A percentile compares a stretch with the other conserved stretches of the same genome.
phyloP scores from a whole-genome alignment of 257 asterid genomes.

The Solanum piurae region DNA sequence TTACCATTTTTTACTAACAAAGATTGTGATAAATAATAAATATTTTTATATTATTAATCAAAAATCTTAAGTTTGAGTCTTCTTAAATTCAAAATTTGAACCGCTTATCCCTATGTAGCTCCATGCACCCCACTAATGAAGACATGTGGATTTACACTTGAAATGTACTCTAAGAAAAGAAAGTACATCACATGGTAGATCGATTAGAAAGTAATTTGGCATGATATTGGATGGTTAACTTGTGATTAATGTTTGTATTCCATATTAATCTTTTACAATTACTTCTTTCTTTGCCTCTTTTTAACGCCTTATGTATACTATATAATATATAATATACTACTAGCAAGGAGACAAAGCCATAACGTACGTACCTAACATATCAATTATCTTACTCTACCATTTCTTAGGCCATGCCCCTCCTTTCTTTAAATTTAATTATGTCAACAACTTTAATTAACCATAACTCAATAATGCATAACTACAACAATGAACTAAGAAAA shows the following conservation, averaged over 20 bases:
- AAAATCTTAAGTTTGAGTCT: fast-evolving
- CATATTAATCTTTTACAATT: background rate
- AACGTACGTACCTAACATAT: background rate
- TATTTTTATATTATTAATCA: no score
- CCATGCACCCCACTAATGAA: background rate
- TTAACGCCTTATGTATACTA: background rate
- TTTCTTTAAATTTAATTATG: background rate
- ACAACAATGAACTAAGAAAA: background rate
- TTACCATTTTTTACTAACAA: no score
- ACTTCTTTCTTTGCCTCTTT: background rate
- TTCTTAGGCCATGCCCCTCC: background rate
- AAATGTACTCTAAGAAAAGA: background rate
- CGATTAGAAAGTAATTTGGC: background rate
- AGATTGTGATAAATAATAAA: no score
- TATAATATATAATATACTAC: background rate
- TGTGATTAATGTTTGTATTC: background rate
- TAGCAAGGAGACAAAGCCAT: conserved; percentile 1
- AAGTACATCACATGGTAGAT: background rate
- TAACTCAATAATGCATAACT: background rate
- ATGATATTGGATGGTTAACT: background rate
- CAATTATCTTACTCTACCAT: background rate
- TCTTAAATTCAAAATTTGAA: no score
- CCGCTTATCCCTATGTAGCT: background rate
- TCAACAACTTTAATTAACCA: background rate
- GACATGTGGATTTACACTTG: background rate